These are phyloP conservation scores for Prunus davidiana DNA, from an alignment of 306 rosid genomes.

Conservation along the genomic window DNA sequence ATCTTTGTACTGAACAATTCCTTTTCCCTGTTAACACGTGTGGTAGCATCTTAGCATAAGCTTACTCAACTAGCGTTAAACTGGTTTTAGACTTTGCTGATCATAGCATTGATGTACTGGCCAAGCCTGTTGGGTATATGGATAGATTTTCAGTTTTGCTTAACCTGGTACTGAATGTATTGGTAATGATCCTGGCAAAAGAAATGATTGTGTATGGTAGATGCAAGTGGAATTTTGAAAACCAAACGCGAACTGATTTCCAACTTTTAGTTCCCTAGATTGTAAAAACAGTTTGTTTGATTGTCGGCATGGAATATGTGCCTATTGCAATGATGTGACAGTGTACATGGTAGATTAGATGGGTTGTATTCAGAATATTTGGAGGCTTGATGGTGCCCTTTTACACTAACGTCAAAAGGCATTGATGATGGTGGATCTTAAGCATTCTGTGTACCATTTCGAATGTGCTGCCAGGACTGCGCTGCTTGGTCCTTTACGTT, in stretches of 20 bases:
- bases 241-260: background rate
- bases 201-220: background rate
- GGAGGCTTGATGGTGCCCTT: too few relatives aligned
- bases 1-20: background rate
- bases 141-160: background rate
- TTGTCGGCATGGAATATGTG: background rate
- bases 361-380: background rate
- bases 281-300: background rate
- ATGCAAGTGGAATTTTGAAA: background rate
- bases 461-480: background rate
- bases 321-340: background rate
- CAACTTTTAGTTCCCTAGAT: background rate
- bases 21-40: constrained; percentile 1
- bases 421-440: too few relatives aligned
- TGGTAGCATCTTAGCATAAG: background rate
- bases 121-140: background rate
- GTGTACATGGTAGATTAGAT: background rate
- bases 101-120: background rate
- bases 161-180: background rate
- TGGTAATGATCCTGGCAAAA: background rate
- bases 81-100: background rate
- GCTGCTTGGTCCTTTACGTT: background rate
- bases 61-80: background rate
- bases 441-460: background rate
- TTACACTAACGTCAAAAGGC: too few relatives aligned